Evolutionary conservation across 257 asterid species (phyloP), one percentile per base, ranked within the genome.

Genomic region (Agastache rugosa): DNA sequence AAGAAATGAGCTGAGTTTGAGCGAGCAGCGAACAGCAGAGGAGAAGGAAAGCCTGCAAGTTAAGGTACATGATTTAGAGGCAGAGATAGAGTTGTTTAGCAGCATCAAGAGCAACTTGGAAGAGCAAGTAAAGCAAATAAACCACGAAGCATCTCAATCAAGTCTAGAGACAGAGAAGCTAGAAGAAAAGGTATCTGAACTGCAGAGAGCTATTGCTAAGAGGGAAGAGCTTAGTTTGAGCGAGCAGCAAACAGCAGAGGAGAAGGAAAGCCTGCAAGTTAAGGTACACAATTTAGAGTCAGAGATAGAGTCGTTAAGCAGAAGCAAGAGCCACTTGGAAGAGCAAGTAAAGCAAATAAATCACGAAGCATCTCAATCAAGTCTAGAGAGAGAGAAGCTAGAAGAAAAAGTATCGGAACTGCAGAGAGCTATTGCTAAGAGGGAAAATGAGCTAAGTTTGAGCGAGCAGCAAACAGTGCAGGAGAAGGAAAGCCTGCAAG

Each of bases 111-210:
- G 11, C 3, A 81, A 81, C 29, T 45, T 87, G 63, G 86, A 82
- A 78, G 87, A 86, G 74, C 84, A 85, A 62, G 58, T 85, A 27
- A 71, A 70, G 16, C 69, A 60, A 75, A 66, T 67, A 58, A 81
- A 47, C 37, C 51, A 59, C 1, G 87, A 87, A 61, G 81, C 75
- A 2, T 75, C 55, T 31, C 83, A 72, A 55, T 63, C 68, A 1
- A 64, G 67, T 12, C 17, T 27, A 0, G 89, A 86, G 50, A 91
- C 85, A 5, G 80, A 81, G 72, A 83, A 74, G 75, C 77, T 89
- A 6, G 75, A 69, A 3, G 72, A 54, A 63, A 81, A 72, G 42
- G 70, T 84, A n/a, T 78, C 72, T 12, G 85, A 78, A 17, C 62
- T 85, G 71, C 83, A 87, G 74, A 78, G 25, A 10, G 58, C 77